Evolutionary conservation across 192 early-diverging fungal genomes (phyloP).

Genomic region (Diversispora eburnea): DNA sequence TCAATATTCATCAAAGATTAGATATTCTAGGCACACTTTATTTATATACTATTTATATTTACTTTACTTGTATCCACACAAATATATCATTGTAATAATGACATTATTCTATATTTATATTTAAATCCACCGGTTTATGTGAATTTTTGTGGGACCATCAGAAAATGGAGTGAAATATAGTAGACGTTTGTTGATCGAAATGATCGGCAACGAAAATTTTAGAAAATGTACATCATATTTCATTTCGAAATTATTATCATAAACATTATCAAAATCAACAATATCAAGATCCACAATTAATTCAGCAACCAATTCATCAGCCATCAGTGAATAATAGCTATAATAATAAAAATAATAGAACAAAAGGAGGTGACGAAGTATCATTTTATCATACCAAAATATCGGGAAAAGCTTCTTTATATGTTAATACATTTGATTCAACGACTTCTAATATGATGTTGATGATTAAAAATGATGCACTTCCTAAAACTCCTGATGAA

Average conservation of each 20-base stretch:
- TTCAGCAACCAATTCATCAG: no score
- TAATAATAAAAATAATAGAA: conserved; percentile 4
- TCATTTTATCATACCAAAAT: not conserved
- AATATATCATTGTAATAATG: not conserved
- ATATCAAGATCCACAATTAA: no score
- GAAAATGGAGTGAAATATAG: not conserved
- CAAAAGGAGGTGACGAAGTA: not conserved
- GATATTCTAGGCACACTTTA: no score
- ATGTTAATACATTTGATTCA: not conserved
- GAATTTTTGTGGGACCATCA: not conserved
- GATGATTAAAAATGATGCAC: not conserved
- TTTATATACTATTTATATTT: no score
- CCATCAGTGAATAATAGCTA: no score
- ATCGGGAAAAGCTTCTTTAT: not conserved
- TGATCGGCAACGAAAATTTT: not conserved
- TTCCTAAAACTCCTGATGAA: conserved; percentile 2
- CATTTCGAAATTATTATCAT: no score
- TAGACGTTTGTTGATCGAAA: not conserved
- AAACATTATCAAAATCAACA: no score
- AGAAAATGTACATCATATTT: no score
- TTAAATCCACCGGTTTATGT: not conserved
- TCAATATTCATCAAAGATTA: conserved; percentile 56
- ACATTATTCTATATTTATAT: not conserved
- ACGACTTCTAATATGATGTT: not conserved
- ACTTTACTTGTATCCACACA: not conserved